These are phyloP conservation scores for Chalciporus piperatoides DNA, from an alignment of 1,284 basidiomycete species.

Conservation along the genomic window DNA sequence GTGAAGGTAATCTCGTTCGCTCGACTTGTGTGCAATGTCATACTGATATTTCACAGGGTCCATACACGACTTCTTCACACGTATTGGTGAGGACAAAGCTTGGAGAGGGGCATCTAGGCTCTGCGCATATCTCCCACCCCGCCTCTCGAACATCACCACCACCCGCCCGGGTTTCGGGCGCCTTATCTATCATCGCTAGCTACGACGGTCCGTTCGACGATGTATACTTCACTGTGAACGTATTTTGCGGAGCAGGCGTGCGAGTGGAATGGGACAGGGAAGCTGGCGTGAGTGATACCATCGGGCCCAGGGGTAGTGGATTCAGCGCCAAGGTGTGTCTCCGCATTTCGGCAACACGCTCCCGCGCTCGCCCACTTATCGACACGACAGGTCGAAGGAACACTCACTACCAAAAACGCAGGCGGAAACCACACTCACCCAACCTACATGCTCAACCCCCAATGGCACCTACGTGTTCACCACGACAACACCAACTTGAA, in stretches of 20 bases:
- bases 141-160: background rate
- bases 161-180: conserved; percentile 32
- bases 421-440: conserved; percentile 82
- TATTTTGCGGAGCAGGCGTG: conserved; percentile 43
- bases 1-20: conserved; percentile 34
- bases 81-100: conserved; percentile 49
- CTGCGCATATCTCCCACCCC: background rate
- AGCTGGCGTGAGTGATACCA: conserved; percentile 12
- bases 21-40: background rate
- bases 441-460: conserved; percentile 88
- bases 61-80: conserved; percentile 78
- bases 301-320: conserved; percentile 1
- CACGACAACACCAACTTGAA: conserved; percentile 9
- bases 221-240: conserved; percentile 62
- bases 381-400: conserved; percentile 50
- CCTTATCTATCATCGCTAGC: conserved; percentile 54
- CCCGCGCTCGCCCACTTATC: conserved; percentile 9
- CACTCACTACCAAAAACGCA: conserved; percentile 67
- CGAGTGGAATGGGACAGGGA: conserved; percentile 47
- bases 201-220: conserved; percentile 62
- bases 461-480: conserved; percentile 68
- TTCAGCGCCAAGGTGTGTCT: conserved; percentile 22
- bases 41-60: conserved; percentile 43
- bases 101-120: background rate
- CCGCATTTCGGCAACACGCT: background rate